Percentiles rank a stretch among this genome's conserved stretches.
Conservation (phyloP, 2,329 filamentous ascomycete species). For the Alternaria dauci region DNA sequence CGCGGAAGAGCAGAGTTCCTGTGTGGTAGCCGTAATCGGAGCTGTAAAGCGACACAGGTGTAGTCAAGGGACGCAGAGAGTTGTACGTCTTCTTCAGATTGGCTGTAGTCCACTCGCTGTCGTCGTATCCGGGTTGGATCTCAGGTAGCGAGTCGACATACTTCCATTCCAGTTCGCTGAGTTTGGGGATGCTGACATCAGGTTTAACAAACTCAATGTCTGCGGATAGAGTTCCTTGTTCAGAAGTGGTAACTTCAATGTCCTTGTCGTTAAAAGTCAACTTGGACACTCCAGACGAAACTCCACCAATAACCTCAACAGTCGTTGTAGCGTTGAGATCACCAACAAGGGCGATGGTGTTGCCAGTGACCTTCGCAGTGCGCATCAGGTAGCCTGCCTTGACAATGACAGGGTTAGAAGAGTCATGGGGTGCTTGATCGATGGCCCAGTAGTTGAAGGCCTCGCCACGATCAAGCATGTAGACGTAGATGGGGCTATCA, state of each 20-base stretch:
- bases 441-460: constrained; percentile 76
- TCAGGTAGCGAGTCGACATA: constrained; percentile 77
- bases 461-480: constrained; percentile 68
- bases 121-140: constrained; percentile 69
- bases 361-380: constrained; percentile 64
- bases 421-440: constrained; percentile 52
- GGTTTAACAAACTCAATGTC: constrained; percentile 62
- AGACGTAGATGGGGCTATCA: constrained; percentile 59
- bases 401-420: constrained; percentile 60
- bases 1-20: constrained; percentile 74
- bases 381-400: constrained; percentile 72
- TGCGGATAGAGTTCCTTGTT: constrained; percentile 60
- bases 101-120: constrained; percentile 71
- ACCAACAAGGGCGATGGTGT: constrained; percentile 69
- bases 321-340: constrained; percentile 75
- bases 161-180: constrained; percentile 71
- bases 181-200: constrained; percentile 63
- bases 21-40: constrained; percentile 79
- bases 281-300: constrained; percentile 60
- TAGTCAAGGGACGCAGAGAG: constrained; percentile 63
- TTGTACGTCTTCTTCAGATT: constrained; percentile 69
- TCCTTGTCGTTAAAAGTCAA: constrained; percentile 69
- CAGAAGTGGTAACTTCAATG: constrained; percentile 51
- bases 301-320: constrained; percentile 73
- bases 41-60: constrained; percentile 70